Conservation (phyloP, 2,329 filamentous ascomycete species). For the Penicillium sp. region DNA sequence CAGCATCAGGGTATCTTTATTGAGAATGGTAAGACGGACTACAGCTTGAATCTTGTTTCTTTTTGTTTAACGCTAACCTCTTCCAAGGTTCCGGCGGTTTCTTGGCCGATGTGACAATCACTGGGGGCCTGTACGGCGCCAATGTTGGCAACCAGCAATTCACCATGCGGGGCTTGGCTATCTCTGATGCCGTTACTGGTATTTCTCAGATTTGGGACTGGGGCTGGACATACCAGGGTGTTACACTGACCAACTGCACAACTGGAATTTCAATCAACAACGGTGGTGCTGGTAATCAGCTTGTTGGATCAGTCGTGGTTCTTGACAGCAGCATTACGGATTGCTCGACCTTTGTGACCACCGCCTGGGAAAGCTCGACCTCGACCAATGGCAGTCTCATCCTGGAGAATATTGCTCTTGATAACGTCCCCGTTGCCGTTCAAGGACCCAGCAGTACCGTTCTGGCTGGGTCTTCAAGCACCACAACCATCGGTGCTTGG, state of each 20-base stretch:
- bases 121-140: conserved; percentile 59
- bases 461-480: conserved; percentile 37
- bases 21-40: conserved; percentile 56
- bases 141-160: conserved; percentile 65
- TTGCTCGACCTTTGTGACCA: conserved; percentile 51
- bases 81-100: conserved; percentile 54
- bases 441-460: conserved; percentile 38
- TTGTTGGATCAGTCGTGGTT: conserved; percentile 55
- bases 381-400: conserved; percentile 51
- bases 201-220: conserved; percentile 60
- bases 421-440: conserved; percentile 50
- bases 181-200: conserved; percentile 52
- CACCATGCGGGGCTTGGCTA: conserved; percentile 57
- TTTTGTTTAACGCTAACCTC: conserved; percentile 5
- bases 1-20: conserved; percentile 60
- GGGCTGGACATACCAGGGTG: conserved; percentile 55
- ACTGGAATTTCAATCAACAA: conserved; percentile 53
- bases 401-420: conserved; percentile 54
- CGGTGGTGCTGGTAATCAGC: conserved; percentile 42
- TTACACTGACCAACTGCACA: conserved; percentile 53
- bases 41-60: too few relatives aligned
- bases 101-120: conserved; percentile 59
- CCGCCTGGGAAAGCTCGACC: conserved; percentile 45
- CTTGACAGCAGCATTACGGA: conserved; percentile 56
- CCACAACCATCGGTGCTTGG: conserved; percentile 41